These are phyloP conservation scores for Penicillium psychrosexuale DNA, from an alignment of 2,329 filamentous ascomycete species.

Conservation along the genomic window DNA sequence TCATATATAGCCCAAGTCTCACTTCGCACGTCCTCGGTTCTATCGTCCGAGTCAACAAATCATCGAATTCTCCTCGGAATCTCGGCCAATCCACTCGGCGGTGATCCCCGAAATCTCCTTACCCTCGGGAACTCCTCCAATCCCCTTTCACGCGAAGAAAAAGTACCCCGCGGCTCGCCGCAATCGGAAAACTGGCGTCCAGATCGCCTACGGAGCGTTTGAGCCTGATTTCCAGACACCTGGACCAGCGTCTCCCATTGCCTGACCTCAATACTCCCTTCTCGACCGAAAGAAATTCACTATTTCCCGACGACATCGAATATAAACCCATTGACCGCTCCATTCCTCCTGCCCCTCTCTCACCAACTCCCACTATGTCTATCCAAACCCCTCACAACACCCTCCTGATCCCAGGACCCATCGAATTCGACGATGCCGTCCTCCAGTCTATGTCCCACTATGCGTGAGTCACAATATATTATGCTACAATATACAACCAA, in stretches of 20 bases:
- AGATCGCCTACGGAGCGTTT: conserved; percentile 52
- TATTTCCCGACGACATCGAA: conserved; percentile 53
- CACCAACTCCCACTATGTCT: conserved; percentile 50
- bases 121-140: conserved; percentile 23
- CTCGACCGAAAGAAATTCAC: conserved; percentile 56
- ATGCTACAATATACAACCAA: background rate
- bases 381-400: conserved; percentile 62
- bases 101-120: conserved; percentile 26
- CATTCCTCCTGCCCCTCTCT: conserved; percentile 22
- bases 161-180: conserved; percentile 32
- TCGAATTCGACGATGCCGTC: conserved; percentile 97
- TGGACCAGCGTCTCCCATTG: conserved; percentile 53
- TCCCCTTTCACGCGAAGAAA: conserved; percentile 8
- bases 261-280: conserved; percentile 63
- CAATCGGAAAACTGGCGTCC: conserved; percentile 46
- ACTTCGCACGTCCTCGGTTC: background rate
- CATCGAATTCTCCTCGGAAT: conserved; percentile 13
- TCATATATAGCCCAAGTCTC: conserved; percentile 5
- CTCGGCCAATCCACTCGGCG: conserved; percentile 15
- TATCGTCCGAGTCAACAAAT: conserved; percentile 2
- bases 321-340: conserved; percentile 45
- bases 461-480: conserved; percentile 41
- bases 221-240: conserved; percentile 60
- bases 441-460: conserved; percentile 93
- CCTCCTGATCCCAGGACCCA: conserved; percentile 92